Evolutionary conservation across 805 yeast species (phyloP).

Genomic region (Candida arabinofermentans): DNA sequence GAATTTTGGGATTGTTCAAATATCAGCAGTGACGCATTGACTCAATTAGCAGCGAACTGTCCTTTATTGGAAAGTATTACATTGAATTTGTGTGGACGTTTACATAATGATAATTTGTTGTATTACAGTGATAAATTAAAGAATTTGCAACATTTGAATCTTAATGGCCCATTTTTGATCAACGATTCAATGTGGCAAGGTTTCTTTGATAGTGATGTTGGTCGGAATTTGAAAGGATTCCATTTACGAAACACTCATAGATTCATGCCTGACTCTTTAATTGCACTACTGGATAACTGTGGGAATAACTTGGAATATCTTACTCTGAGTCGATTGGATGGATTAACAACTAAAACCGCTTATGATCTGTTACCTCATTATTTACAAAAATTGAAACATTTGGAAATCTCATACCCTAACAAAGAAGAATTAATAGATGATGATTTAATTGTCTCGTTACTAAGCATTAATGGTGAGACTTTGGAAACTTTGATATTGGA

Average conservation of each 20-base stretch:
- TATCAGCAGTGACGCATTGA: constrained; percentile 59
- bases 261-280: constrained; percentile 62
- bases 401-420: constrained; percentile 69
- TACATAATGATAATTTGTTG: constrained; percentile 69
- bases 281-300: constrained; percentile 57
- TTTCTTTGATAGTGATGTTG: constrained; percentile 55
- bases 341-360: constrained; percentile 51
- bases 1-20: constrained; percentile 94
- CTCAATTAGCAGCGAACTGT: constrained; percentile 71
- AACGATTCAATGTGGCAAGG: constrained; percentile 72
- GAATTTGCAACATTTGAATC: constrained; percentile 48
- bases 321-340: constrained; percentile 67
- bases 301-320: constrained; percentile 53
- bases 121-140: constrained; percentile 60
- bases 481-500: constrained; percentile 57
- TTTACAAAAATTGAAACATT: constrained; percentile 45
- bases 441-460: constrained; percentile 55
- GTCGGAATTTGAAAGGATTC: constrained; percentile 51
- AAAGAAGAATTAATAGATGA: constrained; percentile 65
- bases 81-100: constrained; percentile 88
- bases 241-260: constrained; percentile 81
- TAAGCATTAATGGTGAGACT: constrained; percentile 60
- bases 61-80: constrained; percentile 66
- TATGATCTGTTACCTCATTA: constrained; percentile 66
- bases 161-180: constrained; percentile 90